A percentile compares a stretch with the other conserved stretches of the same genome.
These are phyloP conservation scores for Casuarina equisetifolia DNA, from an alignment of 306 rosid genomes.

Conservation along the genomic window DNA sequence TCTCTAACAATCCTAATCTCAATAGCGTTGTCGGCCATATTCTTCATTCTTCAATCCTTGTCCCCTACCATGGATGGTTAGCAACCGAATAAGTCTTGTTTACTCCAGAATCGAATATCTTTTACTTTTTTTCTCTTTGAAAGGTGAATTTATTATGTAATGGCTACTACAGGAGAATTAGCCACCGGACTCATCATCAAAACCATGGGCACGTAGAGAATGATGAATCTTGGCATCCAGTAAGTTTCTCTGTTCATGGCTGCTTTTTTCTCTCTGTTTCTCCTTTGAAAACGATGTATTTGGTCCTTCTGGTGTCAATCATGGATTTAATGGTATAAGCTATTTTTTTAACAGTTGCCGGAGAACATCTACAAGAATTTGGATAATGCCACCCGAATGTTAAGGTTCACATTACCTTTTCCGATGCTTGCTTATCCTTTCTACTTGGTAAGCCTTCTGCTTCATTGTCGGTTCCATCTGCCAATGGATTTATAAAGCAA, in stretches of 20 bases:
- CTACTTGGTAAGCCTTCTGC: conserved; percentile 66
- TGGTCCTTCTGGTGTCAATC: not conserved
- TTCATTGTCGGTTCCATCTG: conserved; percentile 4
- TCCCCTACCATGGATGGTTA: conserved; percentile 99
- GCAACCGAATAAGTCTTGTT: conserved; percentile 2
- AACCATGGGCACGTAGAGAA: conserved; percentile 97
- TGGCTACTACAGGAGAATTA: conserved; percentile 71
- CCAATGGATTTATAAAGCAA: not conserved
- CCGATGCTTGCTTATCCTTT: conserved; percentile 96
- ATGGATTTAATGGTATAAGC: not conserved
- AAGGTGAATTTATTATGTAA: not conserved
- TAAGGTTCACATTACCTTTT: conserved; percentile 79
- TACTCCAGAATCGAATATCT: not conserved
- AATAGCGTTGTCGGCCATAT: conserved; percentile 90
- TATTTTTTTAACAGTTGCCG: conserved; percentile 47
- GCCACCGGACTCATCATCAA: conserved; percentile 99
- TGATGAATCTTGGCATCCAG: conserved; percentile 99
- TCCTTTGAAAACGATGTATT: not conserved
- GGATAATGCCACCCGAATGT: conserved; percentile 47
- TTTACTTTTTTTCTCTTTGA: not conserved
- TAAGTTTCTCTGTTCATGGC: conserved; percentile 34
- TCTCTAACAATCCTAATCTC: conserved; percentile 67
- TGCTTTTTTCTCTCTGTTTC: not conserved
- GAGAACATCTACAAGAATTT: conserved; percentile 58
- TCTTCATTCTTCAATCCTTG: conserved; percentile 93